Percentiles rank a stretch among this genome's conserved stretches.
Conservation (phyloP, 169 alveolate genomes). For the Plasmodium vinckei region DNA sequence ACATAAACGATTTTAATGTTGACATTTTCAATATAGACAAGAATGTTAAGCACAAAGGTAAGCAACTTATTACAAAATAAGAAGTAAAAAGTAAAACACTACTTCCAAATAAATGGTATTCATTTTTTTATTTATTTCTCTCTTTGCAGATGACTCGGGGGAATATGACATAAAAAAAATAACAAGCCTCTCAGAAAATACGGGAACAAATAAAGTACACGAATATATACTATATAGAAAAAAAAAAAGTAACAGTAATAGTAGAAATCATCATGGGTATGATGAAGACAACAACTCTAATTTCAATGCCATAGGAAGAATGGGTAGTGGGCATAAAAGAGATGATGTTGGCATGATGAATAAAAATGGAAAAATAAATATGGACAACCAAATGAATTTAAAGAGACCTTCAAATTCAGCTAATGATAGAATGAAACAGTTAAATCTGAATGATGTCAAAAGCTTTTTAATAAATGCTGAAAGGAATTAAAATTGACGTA, state of each 20-base stretch:
- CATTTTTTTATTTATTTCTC: neutral
- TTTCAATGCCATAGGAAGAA: no score
- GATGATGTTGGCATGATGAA: neutral
- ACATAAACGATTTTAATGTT: conserved; percentile 41
- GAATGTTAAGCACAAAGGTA: conserved; percentile 44
- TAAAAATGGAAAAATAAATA: neutral
- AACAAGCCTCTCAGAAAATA: conserved; percentile 22
- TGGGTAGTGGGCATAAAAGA: neutral
- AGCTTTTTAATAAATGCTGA: conserved; percentile 57
- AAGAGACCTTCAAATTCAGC: neutral
- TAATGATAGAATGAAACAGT: conserved; percentile 25
- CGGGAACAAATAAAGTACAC: conserved; percentile 60
- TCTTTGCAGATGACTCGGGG: conserved; percentile 9
- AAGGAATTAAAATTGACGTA: conserved; percentile 30
- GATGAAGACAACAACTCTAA: neutral
- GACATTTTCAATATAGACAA: conserved; percentile 62
- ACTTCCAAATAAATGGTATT: neutral
- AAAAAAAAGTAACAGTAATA: neutral
- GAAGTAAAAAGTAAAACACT: neutral
- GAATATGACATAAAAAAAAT: conserved; percentile 67
- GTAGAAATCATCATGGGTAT: neutral
- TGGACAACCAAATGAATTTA: neutral
- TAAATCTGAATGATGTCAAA: conserved; percentile 53
- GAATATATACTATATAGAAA: conserved; percentile 58
- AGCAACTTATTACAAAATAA: conserved; percentile 1